Base-by-base conservation (phyloP, 2,329 filamentous ascomycete genomes). In the Botrytis hyacinthi region DNA sequence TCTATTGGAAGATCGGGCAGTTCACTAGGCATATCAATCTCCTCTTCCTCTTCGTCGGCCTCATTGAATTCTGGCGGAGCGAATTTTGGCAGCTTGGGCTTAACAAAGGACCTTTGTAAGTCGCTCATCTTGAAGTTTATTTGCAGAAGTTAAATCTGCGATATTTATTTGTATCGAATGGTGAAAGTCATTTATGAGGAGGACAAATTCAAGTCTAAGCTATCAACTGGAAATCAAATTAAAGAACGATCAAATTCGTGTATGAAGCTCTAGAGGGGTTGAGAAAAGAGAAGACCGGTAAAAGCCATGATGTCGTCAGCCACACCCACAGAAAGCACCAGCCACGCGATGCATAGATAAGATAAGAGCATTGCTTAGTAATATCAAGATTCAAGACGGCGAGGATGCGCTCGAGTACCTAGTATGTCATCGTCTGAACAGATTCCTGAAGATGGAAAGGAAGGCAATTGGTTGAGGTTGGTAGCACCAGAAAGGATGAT, bases 81-180 rank as follows among this genome's bases (percentile, higher is more conserved):
- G 37, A 89, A 83, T 73, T 87, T 86, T 75, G 86, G 85, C 76
- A 95, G 86, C 83, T 93, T 93, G 72, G 91, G 86, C 84, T 92
- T 94, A 75, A 91, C 91, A 85, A 94, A 95, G 74, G 90, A 87
- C 82, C 90, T 91, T 82, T 94, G 93, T 74, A 95, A 87, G 79
- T 94, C 91, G 81, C 93, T 95, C 93, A 97, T 97, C 22, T 32
- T 35, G 61, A 48, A 46, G 5, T 14, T 67, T 51, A 35, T 37
- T 37, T 37, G 37, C 22, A 32, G 22, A 57, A 32, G 3, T 54
- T 12, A 26, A 26, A 16, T 32, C 66, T 32, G 35, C 29, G 22
- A 18, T 16, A 26, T 22, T 32, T n/a, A 32, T 20, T 57, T 20
- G 35, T 42, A 40, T 35, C 7, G 14, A 12, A 1, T 54, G 16